Base-by-base conservation (phyloP, 164 flowering plant species). In the Cinnamomum chago region DNA sequence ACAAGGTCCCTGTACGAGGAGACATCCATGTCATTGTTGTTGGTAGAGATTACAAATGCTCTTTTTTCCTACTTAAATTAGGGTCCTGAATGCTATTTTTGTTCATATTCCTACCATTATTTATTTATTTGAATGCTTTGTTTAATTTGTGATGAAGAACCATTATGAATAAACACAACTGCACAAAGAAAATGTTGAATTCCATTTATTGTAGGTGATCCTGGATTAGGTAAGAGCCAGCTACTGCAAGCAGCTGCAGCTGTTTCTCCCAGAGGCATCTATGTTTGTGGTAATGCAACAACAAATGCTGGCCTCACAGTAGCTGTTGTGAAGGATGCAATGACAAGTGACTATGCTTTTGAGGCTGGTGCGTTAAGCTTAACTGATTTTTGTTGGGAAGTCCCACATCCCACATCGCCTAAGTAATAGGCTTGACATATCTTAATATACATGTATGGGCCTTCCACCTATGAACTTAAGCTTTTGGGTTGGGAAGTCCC, bases 181-280 rank as follows among this genome's bases (percentile, higher is more conserved):
- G 20, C 27, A 62, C 72, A 73, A n/a, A 11, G 47, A 40, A 40
- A 47, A 73, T 71, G 75, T 58, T 68, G 66, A 52, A 67, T 78
- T 27, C 62, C 50, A 40, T 67, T 58, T 80, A 9, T 73, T 73
- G 66, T 80, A 96, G 99, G 99, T 88, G 99, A 96, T 85, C 99
- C 99, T 85, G 99, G 99, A 72, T 78, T 96, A 58, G 99, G 99
- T n/a, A 96, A 96, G 84, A 96, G 98, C 76, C 99, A 96, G 79
- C 83, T 96, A 68, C 86, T 96, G 75, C 98, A 96, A 90, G 99
- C 99, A 74, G 97, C 98, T 65, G 91, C 97, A n/a, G 82, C 97
- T 72, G 76, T 95, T 85, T 92, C 97, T 84, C 98, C 99, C 15
- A 87, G 98, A 71, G 98, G 99, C 25, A 94, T 96, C 73, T 96